Evolutionary conservation across 371 early-diverging fungal species (phyloP).

Genomic region (Spiromyces aspiralis): DNA sequence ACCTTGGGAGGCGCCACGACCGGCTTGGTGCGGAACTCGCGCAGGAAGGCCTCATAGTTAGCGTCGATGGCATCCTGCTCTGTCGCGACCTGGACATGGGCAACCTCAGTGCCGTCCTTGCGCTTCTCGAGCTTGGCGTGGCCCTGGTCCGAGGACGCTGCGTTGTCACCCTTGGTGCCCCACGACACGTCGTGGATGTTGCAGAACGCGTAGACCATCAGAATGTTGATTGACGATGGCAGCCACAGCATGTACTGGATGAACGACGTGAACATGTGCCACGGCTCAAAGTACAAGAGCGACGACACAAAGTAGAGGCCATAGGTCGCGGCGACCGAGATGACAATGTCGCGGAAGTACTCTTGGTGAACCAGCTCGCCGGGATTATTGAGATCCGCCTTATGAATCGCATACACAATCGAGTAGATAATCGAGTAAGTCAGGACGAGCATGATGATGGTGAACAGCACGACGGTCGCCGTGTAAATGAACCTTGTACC

Average conservation of each 20-base stretch:
- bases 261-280: slow-evolving; percentile 86
- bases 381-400: slow-evolving; percentile 23
- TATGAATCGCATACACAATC: slow-evolving; percentile 32
- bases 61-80: slow-evolving; percentile 62
- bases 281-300: slow-evolving; percentile 66
- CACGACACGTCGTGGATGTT: slow-evolving; percentile 85
- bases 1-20: slow-evolving; percentile 34
- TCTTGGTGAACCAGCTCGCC: slow-evolving; percentile 21
- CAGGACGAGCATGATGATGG: slow-evolving; percentile 57
- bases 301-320: slow-evolving; percentile 70
- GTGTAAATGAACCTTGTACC: slow-evolving; percentile 58
- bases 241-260: slow-evolving; percentile 69
- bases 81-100: slow-evolving; percentile 51
- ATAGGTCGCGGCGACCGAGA: slow-evolving; percentile 64
- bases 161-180: slow-evolving; percentile 84
- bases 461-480: slow-evolving; percentile 45
- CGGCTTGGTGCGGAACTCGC: slow-evolving; percentile 31
- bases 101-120: slow-evolving; percentile 33
- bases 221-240: slow-evolving; percentile 75
- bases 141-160: slow-evolving; percentile 38
- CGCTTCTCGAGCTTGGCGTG: slow-evolving; percentile 36
- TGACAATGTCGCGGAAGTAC: slow-evolving; percentile 57
- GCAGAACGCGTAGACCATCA: slow-evolving; percentile 86
- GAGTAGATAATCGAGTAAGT: slow-evolving; percentile 41
- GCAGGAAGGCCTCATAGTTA: slow-evolving; percentile 51